Conservation (phyloP, 2,329 filamentous ascomycete species). For the Microdochium trichocladiopsis region DNA sequence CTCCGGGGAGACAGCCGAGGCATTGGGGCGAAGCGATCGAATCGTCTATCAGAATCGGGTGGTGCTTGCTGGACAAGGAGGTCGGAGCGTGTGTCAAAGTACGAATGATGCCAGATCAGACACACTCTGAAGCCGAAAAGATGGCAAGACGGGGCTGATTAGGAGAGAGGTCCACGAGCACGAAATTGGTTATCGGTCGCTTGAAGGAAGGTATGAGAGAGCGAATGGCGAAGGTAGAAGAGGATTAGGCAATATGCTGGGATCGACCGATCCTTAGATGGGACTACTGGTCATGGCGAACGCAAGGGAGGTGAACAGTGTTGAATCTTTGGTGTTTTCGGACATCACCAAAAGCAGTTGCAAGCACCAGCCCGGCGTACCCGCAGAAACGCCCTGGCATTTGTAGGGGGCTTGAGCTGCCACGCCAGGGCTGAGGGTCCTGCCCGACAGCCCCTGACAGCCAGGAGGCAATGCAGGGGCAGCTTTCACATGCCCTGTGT, state of each 20-base stretch:
- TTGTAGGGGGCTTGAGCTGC: too few species aligned
- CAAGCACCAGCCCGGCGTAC: too few species aligned
- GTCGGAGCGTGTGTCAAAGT: background rate
- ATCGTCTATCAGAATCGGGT: background rate
- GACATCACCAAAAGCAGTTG: too few species aligned
- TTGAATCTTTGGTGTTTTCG: too few species aligned
- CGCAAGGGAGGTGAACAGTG: background rate
- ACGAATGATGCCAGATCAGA: background rate
- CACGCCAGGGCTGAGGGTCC: too few species aligned
- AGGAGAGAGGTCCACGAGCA: too few species aligned
- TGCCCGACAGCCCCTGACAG: too few species aligned
- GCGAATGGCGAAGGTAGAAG: background rate
- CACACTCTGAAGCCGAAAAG: background rate
- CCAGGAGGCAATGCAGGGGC: too few species aligned
- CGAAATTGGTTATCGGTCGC: background rate
- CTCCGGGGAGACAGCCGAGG: slow-evolving; percentile 45
- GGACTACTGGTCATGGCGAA: background rate
- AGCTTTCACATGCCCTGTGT: too few species aligned
- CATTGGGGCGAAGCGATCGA: slow-evolving; percentile 17
- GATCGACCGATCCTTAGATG: background rate
- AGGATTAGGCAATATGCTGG: too few species aligned
- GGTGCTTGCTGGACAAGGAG: background rate
- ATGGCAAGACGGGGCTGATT: too few species aligned
- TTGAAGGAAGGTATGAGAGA: background rate
- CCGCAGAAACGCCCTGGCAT: too few species aligned